Evolutionary conservation across 2,329 filamentous ascomycete species (phyloP).

Genomic region (Lachnellula cervina): DNA sequence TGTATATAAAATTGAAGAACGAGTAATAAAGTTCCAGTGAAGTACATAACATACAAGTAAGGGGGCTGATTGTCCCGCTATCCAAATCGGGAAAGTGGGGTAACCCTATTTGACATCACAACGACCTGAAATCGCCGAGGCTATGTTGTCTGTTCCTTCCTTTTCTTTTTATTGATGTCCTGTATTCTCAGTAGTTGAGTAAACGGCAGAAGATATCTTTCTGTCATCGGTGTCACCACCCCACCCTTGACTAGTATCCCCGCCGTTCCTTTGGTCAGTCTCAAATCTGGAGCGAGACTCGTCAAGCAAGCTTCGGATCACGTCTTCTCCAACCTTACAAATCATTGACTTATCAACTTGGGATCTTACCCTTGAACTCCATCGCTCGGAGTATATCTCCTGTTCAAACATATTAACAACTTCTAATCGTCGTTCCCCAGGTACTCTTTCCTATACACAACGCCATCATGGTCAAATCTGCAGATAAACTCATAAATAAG

Average conservation of each 20-base stretch:
- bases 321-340: not conserved
- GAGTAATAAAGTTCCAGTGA: too few species aligned
- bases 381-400: not conserved
- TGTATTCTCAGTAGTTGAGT: too few species aligned
- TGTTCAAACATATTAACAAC: not conserved
- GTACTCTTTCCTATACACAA: not conserved
- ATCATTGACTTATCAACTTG: not conserved
- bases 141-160: too few species aligned
- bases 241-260: not conserved
- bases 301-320: not conserved
- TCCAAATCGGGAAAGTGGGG: too few species aligned
- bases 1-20: too few species aligned
- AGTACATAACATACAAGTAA: too few species aligned
- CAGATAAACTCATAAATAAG: conserved; percentile 34
- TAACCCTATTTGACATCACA: too few species aligned
- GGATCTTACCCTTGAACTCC: not conserved
- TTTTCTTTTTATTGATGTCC: too few species aligned
- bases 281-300: not conserved
- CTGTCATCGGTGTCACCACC: not conserved
- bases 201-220: not conserved
- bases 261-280: not conserved
- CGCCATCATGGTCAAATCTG: conserved; percentile 17
- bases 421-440: not conserved
- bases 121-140: too few species aligned
- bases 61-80: too few species aligned